Base-by-base conservation (phyloP, 1,284 basidiomycete genomes). In the Gymnopus androsaceus region DNA sequence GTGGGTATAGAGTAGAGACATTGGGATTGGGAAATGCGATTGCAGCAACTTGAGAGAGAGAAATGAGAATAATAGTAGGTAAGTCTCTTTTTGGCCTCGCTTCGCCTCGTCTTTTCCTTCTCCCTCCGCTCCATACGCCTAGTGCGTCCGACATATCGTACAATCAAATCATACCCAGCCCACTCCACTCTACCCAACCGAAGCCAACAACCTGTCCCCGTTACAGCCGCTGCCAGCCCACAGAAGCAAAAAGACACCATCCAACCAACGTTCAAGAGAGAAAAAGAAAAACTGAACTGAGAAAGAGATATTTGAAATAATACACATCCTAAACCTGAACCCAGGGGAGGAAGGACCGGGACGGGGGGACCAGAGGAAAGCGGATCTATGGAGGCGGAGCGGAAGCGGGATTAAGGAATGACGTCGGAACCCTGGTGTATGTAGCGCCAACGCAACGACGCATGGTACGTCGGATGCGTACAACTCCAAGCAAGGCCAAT, bases 311-410 rank as follows among this genome's bases (percentile, higher is more conserved):
- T 31, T 47, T 25, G 28, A 47, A 27, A 38, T 51, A 59, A 60
- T 59, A 63, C 60, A 54, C 45, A 53, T 42, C 44, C 44, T 52
- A 44, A 52, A 53, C 51, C 51, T 52, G 41, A 53, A 51, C 54
- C 53, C 53, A 56, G 58, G 59, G 17, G n/a, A n/a, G n/a, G n/a
- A n/a, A n/a, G n/a, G n/a, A n/a, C 23, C 54, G 50, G 53, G 46
- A 60, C 54, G 40, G 51, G 45, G 55, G 57, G 61, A 53, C 59
- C 59, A 55, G 46, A 31, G 45, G 44, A 38, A 60, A 54, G 56
- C 25, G 34, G 49, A 52, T 62, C 64, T 59, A 62, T 62, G 60
- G 61, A 67, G 57, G 60, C 61, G 64, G 64, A 65, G 64, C 67
- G 33, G 61, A 66, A 27, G 45, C 59, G 54, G 59, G 54, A 62